Percentiles rank a stretch among this genome's conserved stretches.
Evolutionary conservation across 352 stramenopile genomes (phyloP).

Genomic region (Phytophthora multivora): DNA sequence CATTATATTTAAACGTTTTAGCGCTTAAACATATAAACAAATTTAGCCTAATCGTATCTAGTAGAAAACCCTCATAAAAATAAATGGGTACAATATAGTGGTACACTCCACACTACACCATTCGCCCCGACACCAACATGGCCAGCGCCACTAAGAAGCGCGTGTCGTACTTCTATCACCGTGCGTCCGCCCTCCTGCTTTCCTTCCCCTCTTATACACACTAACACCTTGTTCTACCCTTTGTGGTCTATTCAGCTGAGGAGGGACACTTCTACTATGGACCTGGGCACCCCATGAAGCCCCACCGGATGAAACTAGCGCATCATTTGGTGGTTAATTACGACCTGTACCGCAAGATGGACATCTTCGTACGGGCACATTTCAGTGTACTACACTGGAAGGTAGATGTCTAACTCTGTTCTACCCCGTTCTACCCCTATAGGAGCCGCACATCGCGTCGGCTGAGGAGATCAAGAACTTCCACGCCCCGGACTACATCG

Average conservation of each 20-base stretch:
- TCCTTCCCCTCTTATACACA: not conserved
- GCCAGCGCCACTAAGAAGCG: constrained; percentile 67
- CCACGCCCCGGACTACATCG: constrained; percentile 98
- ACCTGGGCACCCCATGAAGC: constrained; percentile 97
- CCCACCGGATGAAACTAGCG: constrained; percentile 96
- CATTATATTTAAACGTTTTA: no score
- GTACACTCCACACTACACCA: constrained; percentile 8
- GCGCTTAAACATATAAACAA: no score
- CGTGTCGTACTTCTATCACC: constrained; percentile 90
- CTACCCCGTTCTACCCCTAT: constrained; percentile 5
- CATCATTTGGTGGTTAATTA: constrained; percentile 99
- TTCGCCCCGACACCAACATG: constrained; percentile 16
- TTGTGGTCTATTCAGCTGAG: constrained; percentile 68
- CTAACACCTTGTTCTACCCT: constrained; percentile 1
- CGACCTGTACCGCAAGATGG: constrained; percentile 98
- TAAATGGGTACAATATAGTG: not conserved
- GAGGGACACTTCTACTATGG: constrained; percentile 98
- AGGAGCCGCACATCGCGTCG: constrained; percentile 83
- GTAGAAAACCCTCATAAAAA: not conserved
- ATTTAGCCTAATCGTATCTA: not conserved
- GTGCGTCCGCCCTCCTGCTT: constrained; percentile 38
- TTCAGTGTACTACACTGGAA: not conserved
- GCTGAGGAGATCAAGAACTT: constrained; percentile 96
- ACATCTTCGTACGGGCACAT: constrained; percentile 92
- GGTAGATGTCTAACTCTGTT: not conserved